Evolutionary conservation across 2,329 filamentous ascomycete species (phyloP).

Genomic region (Pezicula rhizophila): DNA sequence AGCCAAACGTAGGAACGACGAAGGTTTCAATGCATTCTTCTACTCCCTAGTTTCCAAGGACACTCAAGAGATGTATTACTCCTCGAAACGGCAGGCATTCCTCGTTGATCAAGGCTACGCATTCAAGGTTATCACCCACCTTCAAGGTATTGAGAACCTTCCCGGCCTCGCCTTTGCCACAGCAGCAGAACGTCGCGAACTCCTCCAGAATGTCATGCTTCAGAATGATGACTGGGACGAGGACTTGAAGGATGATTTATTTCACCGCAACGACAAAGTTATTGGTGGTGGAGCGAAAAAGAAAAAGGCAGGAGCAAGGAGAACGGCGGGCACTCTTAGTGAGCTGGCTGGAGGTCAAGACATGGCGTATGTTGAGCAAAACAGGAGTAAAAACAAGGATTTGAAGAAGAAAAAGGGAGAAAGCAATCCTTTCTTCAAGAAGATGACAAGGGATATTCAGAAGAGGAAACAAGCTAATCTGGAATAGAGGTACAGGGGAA

Average conservation of each 20-base stretch:
- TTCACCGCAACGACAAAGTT: constrained; percentile 37
- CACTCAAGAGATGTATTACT: constrained; percentile 97
- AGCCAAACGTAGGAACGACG: constrained; percentile 92
- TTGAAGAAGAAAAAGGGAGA: constrained; percentile 56
- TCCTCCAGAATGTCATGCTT: constrained; percentile 82
- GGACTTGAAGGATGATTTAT: constrained; percentile 62
- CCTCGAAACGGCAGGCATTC: constrained; percentile 93
- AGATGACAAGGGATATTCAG: constrained; percentile 55
- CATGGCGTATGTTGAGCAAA: constrained; percentile 93
- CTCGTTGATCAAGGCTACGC: constrained; percentile 97
- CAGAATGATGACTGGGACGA: constrained; percentile 77
- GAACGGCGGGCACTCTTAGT: constrained; percentile 78
- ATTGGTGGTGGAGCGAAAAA: constrained; percentile 39
- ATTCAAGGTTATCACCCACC: constrained; percentile 96
- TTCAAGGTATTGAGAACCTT: constrained; percentile 84
- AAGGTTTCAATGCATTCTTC: constrained; percentile 98
- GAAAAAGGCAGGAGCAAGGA: constrained; percentile 56
- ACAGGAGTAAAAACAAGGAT: constrained; percentile 64
- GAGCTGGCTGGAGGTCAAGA: constrained; percentile 88
- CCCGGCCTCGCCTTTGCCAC: constrained; percentile 75
- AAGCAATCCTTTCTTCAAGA: constrained; percentile 59
- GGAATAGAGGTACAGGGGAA: background rate
- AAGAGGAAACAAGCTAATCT: constrained; percentile 41
- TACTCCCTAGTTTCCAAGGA: constrained; percentile 97
- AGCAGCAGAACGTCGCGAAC: constrained; percentile 72